A percentile compares a stretch with the other conserved stretches of the same genome.
phyloP scores from a whole-genome alignment of 148 eudicot species.

The Linanthus parryae region DNA sequence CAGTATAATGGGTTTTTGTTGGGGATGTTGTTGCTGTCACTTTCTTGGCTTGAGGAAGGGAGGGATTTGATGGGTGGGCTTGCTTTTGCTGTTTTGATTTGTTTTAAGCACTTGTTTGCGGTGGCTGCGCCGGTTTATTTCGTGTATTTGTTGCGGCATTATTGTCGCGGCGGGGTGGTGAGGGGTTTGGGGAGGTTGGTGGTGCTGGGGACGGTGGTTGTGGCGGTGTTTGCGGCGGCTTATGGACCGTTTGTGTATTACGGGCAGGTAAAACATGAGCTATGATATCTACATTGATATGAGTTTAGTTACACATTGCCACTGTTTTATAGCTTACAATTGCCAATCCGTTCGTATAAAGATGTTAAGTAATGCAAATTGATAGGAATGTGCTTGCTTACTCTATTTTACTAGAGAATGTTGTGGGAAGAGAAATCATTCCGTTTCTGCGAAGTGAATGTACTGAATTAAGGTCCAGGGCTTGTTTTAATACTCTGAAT shows the following conservation, averaged over 20 bases:
- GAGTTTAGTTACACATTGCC: too few species aligned
- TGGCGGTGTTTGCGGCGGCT: slow-evolving; percentile 61
- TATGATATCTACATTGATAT: too few species aligned
- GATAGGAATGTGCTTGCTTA: too few species aligned
- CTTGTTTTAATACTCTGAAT: too few species aligned
- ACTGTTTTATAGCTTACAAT: too few species aligned
- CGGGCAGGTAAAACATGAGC: slow-evolving; percentile 97
- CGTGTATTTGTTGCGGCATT: slow-evolving; percentile 85
- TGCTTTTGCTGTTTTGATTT: slow-evolving; percentile 66
- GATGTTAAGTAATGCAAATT: too few species aligned
- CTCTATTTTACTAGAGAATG: too few species aligned
- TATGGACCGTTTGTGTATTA: slow-evolving; percentile 83
- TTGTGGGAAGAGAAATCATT: too few species aligned
- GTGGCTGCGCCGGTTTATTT: slow-evolving; percentile 98
- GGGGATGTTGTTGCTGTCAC: slow-evolving; percentile 64
- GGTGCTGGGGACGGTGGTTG: slow-evolving; percentile 54
- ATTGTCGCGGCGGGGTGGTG: slow-evolving; percentile 64
- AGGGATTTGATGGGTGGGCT: slow-evolving; percentile 85
- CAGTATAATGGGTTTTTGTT: slow-evolving; percentile 93
- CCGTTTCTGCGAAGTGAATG: too few species aligned
- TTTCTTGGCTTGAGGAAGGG: slow-evolving; percentile 61
- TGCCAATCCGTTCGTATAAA: too few species aligned
- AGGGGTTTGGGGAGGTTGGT: slow-evolving; percentile 66
- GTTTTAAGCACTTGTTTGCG: slow-evolving; percentile 89
- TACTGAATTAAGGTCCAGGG: too few species aligned